A percentile compares a stretch with the other conserved stretches of the same genome.
Conservation (phyloP, 2,329 filamentous ascomycete genomes). For the Diplodia scrobiculata region DNA sequence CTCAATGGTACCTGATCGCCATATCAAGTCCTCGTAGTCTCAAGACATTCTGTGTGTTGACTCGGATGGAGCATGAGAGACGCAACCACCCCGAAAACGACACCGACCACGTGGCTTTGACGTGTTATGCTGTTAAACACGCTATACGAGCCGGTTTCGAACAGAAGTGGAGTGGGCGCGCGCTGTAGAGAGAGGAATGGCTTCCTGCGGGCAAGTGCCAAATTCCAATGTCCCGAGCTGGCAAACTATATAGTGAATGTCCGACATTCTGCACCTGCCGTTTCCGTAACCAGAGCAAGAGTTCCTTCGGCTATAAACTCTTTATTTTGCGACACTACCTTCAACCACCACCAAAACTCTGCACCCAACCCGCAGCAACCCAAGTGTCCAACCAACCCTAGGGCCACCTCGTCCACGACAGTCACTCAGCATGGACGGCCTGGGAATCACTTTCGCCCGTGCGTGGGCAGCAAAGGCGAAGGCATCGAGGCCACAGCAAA, state of each 20-base stretch:
- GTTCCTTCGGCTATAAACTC: background rate
- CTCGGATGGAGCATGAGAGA: too few species aligned
- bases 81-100: too few species aligned
- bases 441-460: background rate
- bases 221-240: too few species aligned
- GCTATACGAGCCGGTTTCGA: too few species aligned
- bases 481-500: background rate
- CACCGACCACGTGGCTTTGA: too few species aligned
- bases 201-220: background rate
- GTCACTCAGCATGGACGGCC: background rate
- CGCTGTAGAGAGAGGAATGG: background rate
- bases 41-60: too few species aligned
- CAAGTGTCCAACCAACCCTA: background rate
- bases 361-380: background rate
- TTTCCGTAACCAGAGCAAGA: background rate
- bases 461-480: background rate
- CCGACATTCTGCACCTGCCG: background rate
- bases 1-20: background rate
- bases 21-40: too few species aligned
- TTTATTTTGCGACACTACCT: background rate
- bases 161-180: background rate
- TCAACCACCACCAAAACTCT: background rate
- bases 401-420: background rate
- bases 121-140: too few species aligned
- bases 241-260: background rate